Evolutionary conservation across 345 rosid genomes (phyloP), one percentile per base, ranked within the genome.

Genomic region (Citrus glauca): DNA sequence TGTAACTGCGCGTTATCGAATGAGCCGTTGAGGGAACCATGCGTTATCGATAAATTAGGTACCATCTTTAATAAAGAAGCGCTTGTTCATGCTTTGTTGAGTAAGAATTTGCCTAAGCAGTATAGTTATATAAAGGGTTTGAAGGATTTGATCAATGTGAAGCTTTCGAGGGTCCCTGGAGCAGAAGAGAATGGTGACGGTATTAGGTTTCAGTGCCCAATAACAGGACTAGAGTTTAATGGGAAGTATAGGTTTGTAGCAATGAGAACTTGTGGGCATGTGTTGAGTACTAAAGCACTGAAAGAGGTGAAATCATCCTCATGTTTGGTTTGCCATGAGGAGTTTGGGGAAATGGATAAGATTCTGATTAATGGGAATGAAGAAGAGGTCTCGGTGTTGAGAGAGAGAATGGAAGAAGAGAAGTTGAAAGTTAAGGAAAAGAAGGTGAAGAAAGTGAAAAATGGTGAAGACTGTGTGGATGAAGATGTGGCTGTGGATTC

Each of bases 281-380:
- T 96, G 73, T 69, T 96, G 91, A 96, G 99, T 75, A 80, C 94
- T 4, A 96, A 94, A 85, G 98, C 98, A 1, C 81, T 94, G 90
- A 94, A 92, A 82, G 98, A 92, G 81, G 95, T 96, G 72, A 96
- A 92, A 82, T 91, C 97, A 20, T 90, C 92, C 0, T 81, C 94
- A 7, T 96, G 99, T 74, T 82, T 96, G 88, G 94, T 96, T 71
- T 96, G 99, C 75, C 97, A 93, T 14, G 80, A 84, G 85, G 98
- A 89, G 73, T 92, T 89, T 30, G 73, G 35, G 42, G 98, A 93
- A 11, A 60, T 70, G 53, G 95, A 94, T 85, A 92, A 88, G 87
- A 78, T 92, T 84, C 90, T 87, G 82, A 89, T 96, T 30, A 96
- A 96, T 61, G 99, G 99, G 60, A 85, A 80, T 3, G 95, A 94